Evolutionary conservation across 495 filamentous ascomycete genomes (phyloP).

Genomic region (Penicillium manginii): DNA sequence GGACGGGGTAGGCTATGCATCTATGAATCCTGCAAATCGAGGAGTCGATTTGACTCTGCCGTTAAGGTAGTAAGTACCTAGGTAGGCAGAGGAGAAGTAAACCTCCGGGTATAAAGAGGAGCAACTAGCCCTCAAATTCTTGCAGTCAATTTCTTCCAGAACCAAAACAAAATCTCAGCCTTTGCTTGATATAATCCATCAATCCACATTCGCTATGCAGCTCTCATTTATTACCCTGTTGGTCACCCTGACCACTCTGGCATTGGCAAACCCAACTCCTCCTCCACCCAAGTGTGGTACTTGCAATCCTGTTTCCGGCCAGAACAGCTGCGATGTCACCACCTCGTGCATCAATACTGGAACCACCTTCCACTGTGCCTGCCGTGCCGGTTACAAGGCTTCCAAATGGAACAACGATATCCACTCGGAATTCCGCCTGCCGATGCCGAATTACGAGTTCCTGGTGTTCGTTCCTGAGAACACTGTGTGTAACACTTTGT

Average conservation of each 20-base stretch:
- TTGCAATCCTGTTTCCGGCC: slow-evolving; percentile 48
- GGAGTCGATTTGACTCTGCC: neutral
- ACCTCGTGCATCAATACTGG: slow-evolving; percentile 63
- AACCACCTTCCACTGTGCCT: slow-evolving; percentile 76
- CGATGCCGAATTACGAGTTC: slow-evolving; percentile 46
- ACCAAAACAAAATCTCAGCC: neutral
- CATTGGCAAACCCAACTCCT: slow-evolving; percentile 24
- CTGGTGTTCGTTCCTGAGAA: slow-evolving; percentile 47
- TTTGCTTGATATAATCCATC: neutral
- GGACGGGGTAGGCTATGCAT: neutral
- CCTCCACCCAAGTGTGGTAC: slow-evolving; percentile 36
- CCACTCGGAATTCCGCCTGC: slow-evolving; percentile 42
- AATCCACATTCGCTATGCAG: slow-evolving; percentile 29
- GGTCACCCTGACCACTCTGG: slow-evolving; percentile 27
- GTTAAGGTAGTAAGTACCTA: too few relatives aligned
- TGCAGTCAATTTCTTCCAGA: slow-evolving; percentile 11
- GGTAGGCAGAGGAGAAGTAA: neutral
- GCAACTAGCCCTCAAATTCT: neutral
- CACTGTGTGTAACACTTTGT: slow-evolving; percentile 44
- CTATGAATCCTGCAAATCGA: neutral
- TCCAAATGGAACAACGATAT: slow-evolving; percentile 37
- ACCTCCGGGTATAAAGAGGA: neutral
- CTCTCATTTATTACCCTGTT: slow-evolving; percentile 28
- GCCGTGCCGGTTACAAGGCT: slow-evolving; percentile 68
- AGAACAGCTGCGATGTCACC: slow-evolving; percentile 46